Percentiles rank a stretch among this genome's conserved stretches.
Evolutionary conservation across 2,329 filamentous ascomycete species (phyloP).

Genomic region (Aureobasidium sp.): DNA sequence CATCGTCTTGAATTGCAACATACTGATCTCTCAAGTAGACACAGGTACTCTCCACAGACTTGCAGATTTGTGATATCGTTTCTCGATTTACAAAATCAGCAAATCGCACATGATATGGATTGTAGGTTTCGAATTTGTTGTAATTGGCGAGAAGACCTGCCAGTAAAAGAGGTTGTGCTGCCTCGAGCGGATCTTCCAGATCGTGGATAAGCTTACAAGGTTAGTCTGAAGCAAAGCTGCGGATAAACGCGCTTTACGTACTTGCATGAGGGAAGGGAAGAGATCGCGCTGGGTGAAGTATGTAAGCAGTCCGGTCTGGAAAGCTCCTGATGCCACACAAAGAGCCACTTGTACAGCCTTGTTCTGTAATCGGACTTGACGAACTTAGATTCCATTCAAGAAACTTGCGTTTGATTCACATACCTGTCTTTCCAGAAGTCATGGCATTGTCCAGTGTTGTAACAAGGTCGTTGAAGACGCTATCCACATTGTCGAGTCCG

Average conservation of each 20-base stretch:
- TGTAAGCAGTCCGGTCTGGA: conserved; percentile 86
- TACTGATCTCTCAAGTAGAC: conserved; percentile 64
- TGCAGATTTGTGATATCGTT: conserved; percentile 75
- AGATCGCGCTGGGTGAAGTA: conserved; percentile 94
- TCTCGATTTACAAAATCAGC: conserved; percentile 93
- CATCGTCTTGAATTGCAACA: conserved; percentile 78
- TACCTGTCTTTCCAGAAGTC: conserved; percentile 64
- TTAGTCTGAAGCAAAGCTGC: not conserved
- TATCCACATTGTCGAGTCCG: conserved; percentile 81
- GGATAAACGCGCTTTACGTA: conserved; percentile 34
- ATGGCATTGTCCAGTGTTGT: conserved; percentile 75
- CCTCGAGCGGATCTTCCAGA: conserved; percentile 55
- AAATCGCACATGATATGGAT: conserved; percentile 84
- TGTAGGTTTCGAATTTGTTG: conserved; percentile 99
- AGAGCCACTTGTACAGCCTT: conserved; percentile 77
- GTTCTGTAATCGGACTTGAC: conserved; percentile 63
- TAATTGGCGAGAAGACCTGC: conserved; percentile 89
- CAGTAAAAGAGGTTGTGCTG: conserved; percentile 67
- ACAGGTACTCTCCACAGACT: conserved; percentile 67
- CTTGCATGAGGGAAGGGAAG: conserved; percentile 92
- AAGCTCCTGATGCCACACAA: conserved; percentile 83
- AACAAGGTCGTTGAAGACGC: conserved; percentile 82
- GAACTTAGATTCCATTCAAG: not conserved
- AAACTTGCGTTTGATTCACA: no score
- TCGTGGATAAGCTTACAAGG: conserved; percentile 68